Percentiles rank a stretch among this genome's conserved stretches.
phyloP scores from a whole-genome alignment of 2,329 filamentous ascomycete species.

The Arachnopeziza araneosa region DNA sequence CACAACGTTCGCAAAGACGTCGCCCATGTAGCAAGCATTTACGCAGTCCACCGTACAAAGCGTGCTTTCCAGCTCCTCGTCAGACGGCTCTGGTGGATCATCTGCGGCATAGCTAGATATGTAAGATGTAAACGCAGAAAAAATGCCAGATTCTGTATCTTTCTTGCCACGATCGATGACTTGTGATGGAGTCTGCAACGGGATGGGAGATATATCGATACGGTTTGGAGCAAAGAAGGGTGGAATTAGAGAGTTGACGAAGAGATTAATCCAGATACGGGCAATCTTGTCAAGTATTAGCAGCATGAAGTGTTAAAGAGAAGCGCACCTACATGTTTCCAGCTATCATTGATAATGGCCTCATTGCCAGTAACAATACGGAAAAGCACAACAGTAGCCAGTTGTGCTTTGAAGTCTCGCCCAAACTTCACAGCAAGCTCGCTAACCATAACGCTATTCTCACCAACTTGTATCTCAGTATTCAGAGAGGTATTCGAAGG shows the following conservation, averaged over 20 bases:
- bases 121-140: constrained; percentile 92
- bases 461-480: constrained; percentile 88
- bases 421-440: constrained; percentile 95
- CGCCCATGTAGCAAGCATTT: constrained; percentile 78
- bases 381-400: constrained; percentile 94
- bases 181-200: constrained; percentile 84
- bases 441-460: constrained; percentile 96
- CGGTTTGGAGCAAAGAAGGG: constrained; percentile 67
- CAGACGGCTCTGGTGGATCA: constrained; percentile 93
- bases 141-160: constrained; percentile 73
- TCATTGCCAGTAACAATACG: constrained; percentile 85
- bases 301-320: constrained; percentile 32
- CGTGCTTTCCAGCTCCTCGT: constrained; percentile 94
- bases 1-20: constrained; percentile 78
- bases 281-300: constrained; percentile 55
- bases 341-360: constrained; percentile 65
- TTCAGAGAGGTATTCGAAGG: constrained; percentile 83
- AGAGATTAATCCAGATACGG: constrained; percentile 90
- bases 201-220: constrained; percentile 73
- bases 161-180: constrained; percentile 84
- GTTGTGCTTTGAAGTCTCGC: constrained; percentile 84
- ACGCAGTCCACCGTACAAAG: constrained; percentile 92
- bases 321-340: constrained; percentile 62
- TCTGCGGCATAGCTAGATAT: constrained; percentile 98
- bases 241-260: constrained; percentile 88